Conservation (phyloP, 192 early-diverging fungal species). For the Backusella liffmaniae region DNA sequence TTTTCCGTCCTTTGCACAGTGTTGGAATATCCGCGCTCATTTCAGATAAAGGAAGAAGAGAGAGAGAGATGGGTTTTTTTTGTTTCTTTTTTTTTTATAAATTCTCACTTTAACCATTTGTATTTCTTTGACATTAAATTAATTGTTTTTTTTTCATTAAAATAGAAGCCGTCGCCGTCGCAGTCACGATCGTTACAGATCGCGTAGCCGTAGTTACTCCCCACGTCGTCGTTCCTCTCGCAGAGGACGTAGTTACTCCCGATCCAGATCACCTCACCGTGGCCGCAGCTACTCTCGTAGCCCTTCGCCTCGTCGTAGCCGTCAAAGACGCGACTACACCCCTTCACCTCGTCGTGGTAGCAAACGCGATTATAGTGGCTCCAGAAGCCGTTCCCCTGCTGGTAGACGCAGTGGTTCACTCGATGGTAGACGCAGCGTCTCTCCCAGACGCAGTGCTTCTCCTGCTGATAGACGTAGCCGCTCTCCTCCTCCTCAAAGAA, state of each 20-base stretch:
- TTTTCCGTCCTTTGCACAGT: slow-evolving; percentile 8
- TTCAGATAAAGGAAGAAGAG: neutral
- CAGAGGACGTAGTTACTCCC: neutral
- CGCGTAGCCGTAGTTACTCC: neutral
- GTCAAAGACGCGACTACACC: neutral
- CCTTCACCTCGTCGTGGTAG: neutral
- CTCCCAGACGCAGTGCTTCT: neutral
- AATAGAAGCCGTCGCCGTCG: neutral
- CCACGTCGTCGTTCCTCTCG: neutral
- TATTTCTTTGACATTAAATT: neutral
- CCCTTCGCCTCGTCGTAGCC: neutral
- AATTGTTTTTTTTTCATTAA: neutral
- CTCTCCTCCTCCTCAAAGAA: neutral
- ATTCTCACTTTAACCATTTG: neutral
- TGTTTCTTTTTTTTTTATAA: neutral
- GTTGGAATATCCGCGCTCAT: slow-evolving; percentile 3
- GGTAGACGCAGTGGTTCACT: neutral
- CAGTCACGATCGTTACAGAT: neutral
- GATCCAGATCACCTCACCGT: neutral
- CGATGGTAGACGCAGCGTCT: neutral
- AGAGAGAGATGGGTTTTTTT: neutral
- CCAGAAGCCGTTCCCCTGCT: neutral
- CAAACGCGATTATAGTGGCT: neutral
- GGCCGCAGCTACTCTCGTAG: neutral
- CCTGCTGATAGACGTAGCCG: neutral